A percentile compares a stretch with the other conserved stretches of the same genome.
phyloP scores from a whole-genome alignment of 2,329 filamentous ascomycete species.

The Ilyonectria mors-panacis region DNA sequence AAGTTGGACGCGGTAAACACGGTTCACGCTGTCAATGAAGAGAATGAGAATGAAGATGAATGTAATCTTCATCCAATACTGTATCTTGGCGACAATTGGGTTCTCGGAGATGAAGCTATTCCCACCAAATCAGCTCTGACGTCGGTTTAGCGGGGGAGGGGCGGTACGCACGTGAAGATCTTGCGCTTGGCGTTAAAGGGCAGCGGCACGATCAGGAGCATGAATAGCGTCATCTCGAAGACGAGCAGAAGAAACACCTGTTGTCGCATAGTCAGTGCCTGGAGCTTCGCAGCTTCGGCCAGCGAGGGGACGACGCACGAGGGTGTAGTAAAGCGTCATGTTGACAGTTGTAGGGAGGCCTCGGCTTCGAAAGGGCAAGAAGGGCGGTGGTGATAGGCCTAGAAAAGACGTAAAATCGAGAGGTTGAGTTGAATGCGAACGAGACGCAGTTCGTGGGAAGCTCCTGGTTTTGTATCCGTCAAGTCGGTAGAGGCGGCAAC shows the following conservation, averaged over 20 bases:
- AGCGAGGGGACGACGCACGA: constrained; percentile 56
- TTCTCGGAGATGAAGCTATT: constrained; percentile 92
- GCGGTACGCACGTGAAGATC: constrained; percentile 77
- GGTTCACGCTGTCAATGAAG: constrained; percentile 95
- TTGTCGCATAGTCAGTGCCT: constrained; percentile 38
- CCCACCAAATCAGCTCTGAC: constrained; percentile 19
- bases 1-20: constrained; percentile 95
- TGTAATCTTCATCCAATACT: constrained; percentile 98
- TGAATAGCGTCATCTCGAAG: constrained; percentile 86
- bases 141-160: neutral
- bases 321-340: constrained; percentile 73
- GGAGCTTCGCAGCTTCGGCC: neutral
- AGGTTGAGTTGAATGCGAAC: constrained; percentile 2
- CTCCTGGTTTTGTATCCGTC: constrained; percentile 21
- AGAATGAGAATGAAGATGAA: constrained; percentile 99
- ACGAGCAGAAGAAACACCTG: constrained; percentile 89
- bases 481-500: constrained; percentile 8
- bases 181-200: constrained; percentile 89
- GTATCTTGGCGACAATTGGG: constrained; percentile 86
- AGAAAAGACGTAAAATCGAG: constrained; percentile 10
- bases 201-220: constrained; percentile 86
- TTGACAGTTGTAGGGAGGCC: constrained; percentile 52
- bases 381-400: neutral
- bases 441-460: constrained; percentile 18
- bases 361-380: constrained; percentile 16